Conservation (phyloP, 768 basidiomycete species). For the Trichaptum fuscoviolaceum region DNA sequence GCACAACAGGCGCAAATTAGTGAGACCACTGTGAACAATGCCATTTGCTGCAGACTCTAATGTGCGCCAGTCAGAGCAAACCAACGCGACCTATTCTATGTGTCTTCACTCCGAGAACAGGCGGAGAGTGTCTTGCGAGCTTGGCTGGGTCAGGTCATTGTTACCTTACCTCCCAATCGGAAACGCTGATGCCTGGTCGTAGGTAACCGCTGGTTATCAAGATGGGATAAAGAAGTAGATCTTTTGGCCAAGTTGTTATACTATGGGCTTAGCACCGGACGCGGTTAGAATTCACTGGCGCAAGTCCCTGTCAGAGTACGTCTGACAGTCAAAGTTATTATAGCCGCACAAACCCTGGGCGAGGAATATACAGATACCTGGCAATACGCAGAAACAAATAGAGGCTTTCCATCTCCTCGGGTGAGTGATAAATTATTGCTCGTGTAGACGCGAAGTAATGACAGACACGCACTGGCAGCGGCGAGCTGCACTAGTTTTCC, state of each 20-base stretch:
- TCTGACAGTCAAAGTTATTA: not conserved
- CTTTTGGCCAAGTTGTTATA: conserved; percentile 63
- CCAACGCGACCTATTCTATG: conserved; percentile 77
- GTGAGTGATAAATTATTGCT: conserved; percentile 12
- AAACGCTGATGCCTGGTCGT: conserved; percentile 1
- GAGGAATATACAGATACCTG: conserved; percentile 89
- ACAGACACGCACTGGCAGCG: conserved; percentile 14
- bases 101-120: conserved; percentile 70
- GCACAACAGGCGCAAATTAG: conserved; percentile 88
- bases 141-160: conserved; percentile 57
- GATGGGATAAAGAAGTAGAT: conserved; percentile 80
- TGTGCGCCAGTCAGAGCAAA: conserved; percentile 66
- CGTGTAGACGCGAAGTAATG: not conserved
- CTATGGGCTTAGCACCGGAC: conserved; percentile 68
- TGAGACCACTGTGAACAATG: conserved; percentile 33
- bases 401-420: conserved; percentile 38
- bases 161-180: conserved; percentile 2
- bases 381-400: conserved; percentile 48
- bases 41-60: conserved; percentile 4
- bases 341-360: conserved; percentile 80
- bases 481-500: conserved; percentile 54
- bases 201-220: conserved; percentile 78
- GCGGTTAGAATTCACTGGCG: conserved; percentile 41
- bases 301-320: not conserved
- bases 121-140: conserved; percentile 67